Evolutionary conservation across 2,329 filamentous ascomycete species (phyloP).

Genomic region (Fusarium sp.): DNA sequence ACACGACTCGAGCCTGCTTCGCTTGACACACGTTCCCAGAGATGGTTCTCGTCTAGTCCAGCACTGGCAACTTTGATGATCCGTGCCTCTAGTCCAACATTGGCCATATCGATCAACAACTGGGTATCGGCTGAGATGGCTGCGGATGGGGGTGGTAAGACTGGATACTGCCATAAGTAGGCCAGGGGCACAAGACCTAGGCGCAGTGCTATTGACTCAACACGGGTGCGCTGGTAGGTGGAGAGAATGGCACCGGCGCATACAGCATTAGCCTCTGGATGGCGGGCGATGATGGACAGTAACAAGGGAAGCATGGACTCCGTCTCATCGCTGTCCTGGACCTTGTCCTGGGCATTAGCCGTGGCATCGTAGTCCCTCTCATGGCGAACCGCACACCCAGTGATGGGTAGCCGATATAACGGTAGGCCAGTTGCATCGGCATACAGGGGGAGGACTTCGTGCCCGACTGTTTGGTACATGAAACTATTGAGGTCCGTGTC

Average conservation of each 20-base stretch:
- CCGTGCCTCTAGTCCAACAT: conserved; percentile 81
- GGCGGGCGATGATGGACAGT: conserved; percentile 67
- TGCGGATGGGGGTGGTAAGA: conserved; percentile 63
- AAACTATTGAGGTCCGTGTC: conserved; percentile 84
- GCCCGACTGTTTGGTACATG: conserved; percentile 99
- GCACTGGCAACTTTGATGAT: conserved; percentile 96
- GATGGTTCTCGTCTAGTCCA: conserved; percentile 79
- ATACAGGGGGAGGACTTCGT: conserved; percentile 87
- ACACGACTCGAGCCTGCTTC: conserved; percentile 57
- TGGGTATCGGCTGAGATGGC: conserved; percentile 55
- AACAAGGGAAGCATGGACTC: conserved; percentile 86
- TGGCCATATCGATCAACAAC: conserved; percentile 84
- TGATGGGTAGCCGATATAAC: conserved; percentile 82
- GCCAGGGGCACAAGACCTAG: conserved; percentile 85
- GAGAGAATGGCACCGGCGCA: conserved; percentile 92
- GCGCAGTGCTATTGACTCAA: conserved; percentile 88
- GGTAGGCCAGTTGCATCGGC: conserved; percentile 80
- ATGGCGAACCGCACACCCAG: conserved; percentile 74
- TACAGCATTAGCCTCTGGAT: conserved; percentile 86
- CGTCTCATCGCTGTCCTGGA: conserved; percentile 75
- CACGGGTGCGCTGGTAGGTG: conserved; percentile 94
- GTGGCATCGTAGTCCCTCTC: conserved; percentile 72
- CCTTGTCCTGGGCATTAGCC: conserved; percentile 25
- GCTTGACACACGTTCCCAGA: conserved; percentile 83
- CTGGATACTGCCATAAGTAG: conserved; percentile 91